These are phyloP conservation scores for Raphidocelis subcapitata DNA, from an alignment of 139 green algal species.

Conservation along the genomic window DNA sequence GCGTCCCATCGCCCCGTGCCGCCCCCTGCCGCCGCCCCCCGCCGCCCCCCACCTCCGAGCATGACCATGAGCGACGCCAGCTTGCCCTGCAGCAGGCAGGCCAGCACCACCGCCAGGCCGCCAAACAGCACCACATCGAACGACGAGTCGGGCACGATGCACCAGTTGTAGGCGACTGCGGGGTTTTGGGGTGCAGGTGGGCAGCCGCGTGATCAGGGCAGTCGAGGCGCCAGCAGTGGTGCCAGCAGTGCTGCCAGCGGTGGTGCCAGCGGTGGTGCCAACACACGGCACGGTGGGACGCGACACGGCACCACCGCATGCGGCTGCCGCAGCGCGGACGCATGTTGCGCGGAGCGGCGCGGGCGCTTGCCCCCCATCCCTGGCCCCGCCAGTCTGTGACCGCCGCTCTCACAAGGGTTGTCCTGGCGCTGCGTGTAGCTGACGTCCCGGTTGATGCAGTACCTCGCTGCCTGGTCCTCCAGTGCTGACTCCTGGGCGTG, in stretches of 20 bases:
- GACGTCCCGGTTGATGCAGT: conserved; percentile 13
- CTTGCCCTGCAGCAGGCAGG: conserved; percentile 34
- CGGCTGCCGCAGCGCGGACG: no score
- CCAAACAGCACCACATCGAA: conserved; percentile 62
- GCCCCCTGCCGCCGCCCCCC: neutral
- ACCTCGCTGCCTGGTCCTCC: no score
- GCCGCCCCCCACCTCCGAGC: conserved; percentile 17
- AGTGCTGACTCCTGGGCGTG: no score
- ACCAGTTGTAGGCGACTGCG: conserved; percentile 53
- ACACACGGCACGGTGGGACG: neutral
- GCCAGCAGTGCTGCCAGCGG: neutral
- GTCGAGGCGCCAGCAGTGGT: neutral
- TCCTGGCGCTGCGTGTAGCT: conserved; percentile 39
- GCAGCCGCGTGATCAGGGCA: neutral
- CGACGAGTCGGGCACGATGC: conserved; percentile 41
- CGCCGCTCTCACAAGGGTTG: conserved; percentile 26
- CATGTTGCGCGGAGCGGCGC: no score
- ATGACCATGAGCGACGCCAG: conserved; percentile 31
- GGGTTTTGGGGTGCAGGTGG: neutral
- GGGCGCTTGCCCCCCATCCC: no score
- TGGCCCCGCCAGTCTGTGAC: neutral
- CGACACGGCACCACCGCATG: neutral
- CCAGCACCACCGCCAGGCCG: conserved; percentile 45
- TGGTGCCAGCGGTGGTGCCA: neutral
- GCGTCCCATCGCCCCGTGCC: no score